A percentile compares a stretch with the other conserved stretches of the same genome.
These are phyloP conservation scores for Neurospora tetraspora DNA, from an alignment of 495 filamentous ascomycete species.

Conservation along the genomic window DNA sequence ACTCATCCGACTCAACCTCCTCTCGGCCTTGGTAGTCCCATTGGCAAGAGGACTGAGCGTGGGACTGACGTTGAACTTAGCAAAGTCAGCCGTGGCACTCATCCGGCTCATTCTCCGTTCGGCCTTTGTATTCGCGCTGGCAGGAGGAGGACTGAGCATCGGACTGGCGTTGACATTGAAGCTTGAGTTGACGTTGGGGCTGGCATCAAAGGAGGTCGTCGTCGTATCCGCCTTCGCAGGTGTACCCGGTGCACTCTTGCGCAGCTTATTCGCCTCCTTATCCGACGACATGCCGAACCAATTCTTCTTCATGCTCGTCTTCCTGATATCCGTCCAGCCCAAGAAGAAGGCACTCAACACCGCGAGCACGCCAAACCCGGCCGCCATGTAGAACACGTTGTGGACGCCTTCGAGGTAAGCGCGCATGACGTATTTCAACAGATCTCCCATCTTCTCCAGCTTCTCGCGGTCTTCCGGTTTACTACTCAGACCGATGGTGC, in stretches of 20 bases:
- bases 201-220: too few relatives aligned
- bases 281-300: background rate
- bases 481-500: background rate
- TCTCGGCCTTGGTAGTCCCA: background rate
- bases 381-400: slow-evolving; percentile 12
- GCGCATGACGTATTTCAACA: background rate
- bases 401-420: background rate
- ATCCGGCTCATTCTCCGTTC: background rate
- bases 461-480: background rate
- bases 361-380: slow-evolving; percentile 2
- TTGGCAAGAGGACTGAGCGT: background rate
- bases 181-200: background rate
- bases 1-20: background rate
- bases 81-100: background rate
- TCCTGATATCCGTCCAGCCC: slow-evolving; percentile 15
- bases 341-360: slow-evolving; percentile 10
- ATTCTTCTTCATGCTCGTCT: slow-evolving; percentile 3
- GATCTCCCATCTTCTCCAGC: background rate
- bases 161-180: background rate
- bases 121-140: background rate
- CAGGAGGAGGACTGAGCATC: background rate
- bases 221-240: background rate
- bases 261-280: background rate
- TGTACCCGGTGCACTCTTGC: background rate
- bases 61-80: background rate